These are phyloP conservation scores for Pleodorina starrii DNA, from an alignment of 139 green algal genomes.

Conservation along the genomic window DNA sequence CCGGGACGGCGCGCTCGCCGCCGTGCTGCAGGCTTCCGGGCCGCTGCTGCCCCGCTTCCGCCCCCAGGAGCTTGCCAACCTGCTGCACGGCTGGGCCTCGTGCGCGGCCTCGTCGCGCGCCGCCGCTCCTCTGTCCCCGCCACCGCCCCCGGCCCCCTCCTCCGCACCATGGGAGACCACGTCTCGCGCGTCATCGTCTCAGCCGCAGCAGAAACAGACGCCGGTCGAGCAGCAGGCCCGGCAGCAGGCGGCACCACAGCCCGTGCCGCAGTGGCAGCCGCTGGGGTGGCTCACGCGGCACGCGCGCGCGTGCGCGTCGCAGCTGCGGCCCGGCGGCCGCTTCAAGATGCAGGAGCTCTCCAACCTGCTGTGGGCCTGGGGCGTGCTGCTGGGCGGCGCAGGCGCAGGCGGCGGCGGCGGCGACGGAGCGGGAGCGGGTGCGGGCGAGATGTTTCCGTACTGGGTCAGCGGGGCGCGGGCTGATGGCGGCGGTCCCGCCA, in stretches of 20 bases:
- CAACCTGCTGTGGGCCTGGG: constrained; percentile 39
- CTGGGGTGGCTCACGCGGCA: not conserved
- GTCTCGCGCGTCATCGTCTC: not conserved
- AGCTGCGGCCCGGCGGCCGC: not conserved
- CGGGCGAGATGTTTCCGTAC: not conserved
- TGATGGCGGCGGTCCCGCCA: too few relatives aligned
- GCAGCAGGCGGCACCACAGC: not conserved
- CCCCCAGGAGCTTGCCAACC: constrained; percentile 39
- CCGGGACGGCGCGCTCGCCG: not conserved
- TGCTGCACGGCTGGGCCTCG: constrained; percentile 33
- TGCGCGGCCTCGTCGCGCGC: not conserved
- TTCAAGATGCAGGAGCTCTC: constrained; percentile 41
- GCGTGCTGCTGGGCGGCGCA: not conserved
- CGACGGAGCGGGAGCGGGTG: not conserved
- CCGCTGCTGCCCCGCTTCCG: not conserved
- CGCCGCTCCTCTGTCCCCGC: not conserved
- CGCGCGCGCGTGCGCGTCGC: not conserved
- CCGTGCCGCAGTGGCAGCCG: not conserved
- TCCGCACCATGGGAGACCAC: not conserved
- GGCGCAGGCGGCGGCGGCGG: not conserved
- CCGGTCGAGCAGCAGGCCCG: not conserved
- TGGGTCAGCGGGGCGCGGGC: not conserved
- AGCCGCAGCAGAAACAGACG: not conserved
- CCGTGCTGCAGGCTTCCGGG: not conserved
- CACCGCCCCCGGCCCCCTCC: not conserved